Percentiles rank a stretch among this genome's conserved stretches.
Conservation (phyloP, 2,329 filamentous ascomycete genomes). For the Dendrostoma leiphaemia region DNA sequence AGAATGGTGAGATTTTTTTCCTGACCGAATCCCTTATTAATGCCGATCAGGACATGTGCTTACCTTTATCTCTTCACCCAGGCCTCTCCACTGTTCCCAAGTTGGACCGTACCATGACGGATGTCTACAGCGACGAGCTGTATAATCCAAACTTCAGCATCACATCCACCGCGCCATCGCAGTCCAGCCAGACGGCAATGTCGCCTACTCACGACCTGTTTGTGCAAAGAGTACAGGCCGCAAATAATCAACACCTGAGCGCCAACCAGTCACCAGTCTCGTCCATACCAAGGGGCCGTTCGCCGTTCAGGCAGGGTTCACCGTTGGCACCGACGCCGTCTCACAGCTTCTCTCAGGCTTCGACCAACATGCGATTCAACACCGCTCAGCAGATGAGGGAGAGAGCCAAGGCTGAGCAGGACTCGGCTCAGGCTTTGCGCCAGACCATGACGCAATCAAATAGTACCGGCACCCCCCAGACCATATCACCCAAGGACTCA, state of each 20-base stretch:
- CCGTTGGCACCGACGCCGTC: constrained; percentile 50
- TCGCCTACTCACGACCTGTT: constrained; percentile 63
- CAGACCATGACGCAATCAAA: constrained; percentile 39
- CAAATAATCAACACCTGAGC: constrained; percentile 69
- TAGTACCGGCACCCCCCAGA: constrained; percentile 62
- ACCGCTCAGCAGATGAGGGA: constrained; percentile 44
- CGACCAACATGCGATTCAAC: constrained; percentile 15
- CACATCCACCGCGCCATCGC: constrained; percentile 52
- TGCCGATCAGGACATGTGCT: constrained; percentile 57
- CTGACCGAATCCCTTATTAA: constrained; percentile 16
- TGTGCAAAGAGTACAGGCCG: constrained; percentile 73
- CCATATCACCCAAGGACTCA: constrained; percentile 93
- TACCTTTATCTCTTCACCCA: constrained; percentile 57
- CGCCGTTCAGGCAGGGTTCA: constrained; percentile 76
- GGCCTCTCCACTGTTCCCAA: constrained; percentile 64
- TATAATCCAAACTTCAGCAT: constrained; percentile 70
- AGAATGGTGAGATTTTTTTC: constrained; percentile 49
- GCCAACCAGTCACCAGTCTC: constrained; percentile 53
- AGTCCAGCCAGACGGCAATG: constrained; percentile 42
- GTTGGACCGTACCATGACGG: constrained; percentile 81
- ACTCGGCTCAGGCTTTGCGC: constrained; percentile 43
- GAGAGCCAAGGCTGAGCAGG: constrained; percentile 59
- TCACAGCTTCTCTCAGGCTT: constrained; percentile 40
- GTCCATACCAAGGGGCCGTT: constrained; percentile 61
- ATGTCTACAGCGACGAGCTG: constrained; percentile 80